Evolutionary conservation across 1,284 basidiomycete genomes (phyloP), one percentile per base, ranked within the genome.

Genomic region (Trametes versicolor): DNA sequence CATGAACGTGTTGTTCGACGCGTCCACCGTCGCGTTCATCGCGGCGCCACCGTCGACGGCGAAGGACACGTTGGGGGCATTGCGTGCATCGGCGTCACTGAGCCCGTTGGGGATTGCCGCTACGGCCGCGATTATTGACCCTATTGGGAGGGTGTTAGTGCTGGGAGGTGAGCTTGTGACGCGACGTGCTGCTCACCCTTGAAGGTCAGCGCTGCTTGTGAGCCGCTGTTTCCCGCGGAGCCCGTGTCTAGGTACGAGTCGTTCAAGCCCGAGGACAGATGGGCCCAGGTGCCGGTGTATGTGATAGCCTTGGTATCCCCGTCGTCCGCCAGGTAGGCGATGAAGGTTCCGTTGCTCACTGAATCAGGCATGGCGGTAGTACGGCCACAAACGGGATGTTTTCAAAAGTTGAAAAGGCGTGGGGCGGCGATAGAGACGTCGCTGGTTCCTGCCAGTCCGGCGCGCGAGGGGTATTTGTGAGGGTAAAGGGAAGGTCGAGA

Each of bases 251-350:
- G 36, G 59, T 54, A 60, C 21, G 59, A 41, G 1, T 25, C 59
- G n/a, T 54, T 48, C 21, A 29, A 60, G 2, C 21, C 34, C 29
- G 29, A 36, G 17, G 50, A n/a, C 19, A 32, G n/a, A 23, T 60
- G 59, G 1, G 12, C 32, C 59, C 59, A 60, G 0, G 23, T 6
- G 2, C 59, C 51, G 23, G 19, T 32, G 43, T 60, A 60, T 0
- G 29, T 25, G 41, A 60, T 54, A 8, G 59, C 53, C 25, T 39
- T 45, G 43, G 36, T 27, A 51, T 60, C 59, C 21, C 43, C 41
- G 29, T 60, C 59, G 25, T 60, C 59, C 25, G 59, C 59, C 17
- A 41, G 51, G 43, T 54, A 60, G 17, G 43, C 32, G 21, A 60
- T 36, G 50, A 48, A 39, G 29, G 43, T 51, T 9, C 50, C 51